Evolutionary conservation across 345 rosid genomes (phyloP).

Genomic region (Bruguiera sexangula): DNA sequence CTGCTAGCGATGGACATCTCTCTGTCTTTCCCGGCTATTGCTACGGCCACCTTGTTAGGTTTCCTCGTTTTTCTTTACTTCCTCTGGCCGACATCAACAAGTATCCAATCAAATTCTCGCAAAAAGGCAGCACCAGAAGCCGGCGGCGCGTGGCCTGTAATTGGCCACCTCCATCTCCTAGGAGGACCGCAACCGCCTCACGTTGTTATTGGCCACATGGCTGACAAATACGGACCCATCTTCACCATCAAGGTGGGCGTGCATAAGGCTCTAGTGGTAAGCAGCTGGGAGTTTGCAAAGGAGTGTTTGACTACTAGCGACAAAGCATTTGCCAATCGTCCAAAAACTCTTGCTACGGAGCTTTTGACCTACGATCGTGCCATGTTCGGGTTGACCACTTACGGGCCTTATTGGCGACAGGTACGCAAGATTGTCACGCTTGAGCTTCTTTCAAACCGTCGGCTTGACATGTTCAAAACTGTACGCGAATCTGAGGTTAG

Average conservation of each 20-base stretch:
- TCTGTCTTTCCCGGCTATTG: not conserved
- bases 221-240: conserved; percentile 29
- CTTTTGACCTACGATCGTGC: too few relatives aligned
- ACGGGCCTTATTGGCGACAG: too few relatives aligned
- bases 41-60: not conserved
- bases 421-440: too few relatives aligned
- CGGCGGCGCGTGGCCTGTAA: conserved; percentile 11
- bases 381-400: too few relatives aligned
- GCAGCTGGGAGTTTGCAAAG: too few relatives aligned
- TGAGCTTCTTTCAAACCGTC: conserved; percentile 8
- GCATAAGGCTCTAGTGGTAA: conserved; percentile 4
- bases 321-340: too few relatives aligned
- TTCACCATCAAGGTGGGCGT: conserved; percentile 35
- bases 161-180: conserved; percentile 16
- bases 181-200: conserved; percentile 28
- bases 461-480: conserved; percentile 23
- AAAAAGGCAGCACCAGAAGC: not conserved
- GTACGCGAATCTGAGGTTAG: not conserved
- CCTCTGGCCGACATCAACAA: conserved; percentile 1
- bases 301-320: too few relatives aligned
- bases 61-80: not conserved
- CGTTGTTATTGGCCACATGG: conserved; percentile 28
- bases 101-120: not conserved
- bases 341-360: too few relatives aligned
- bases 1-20: not conserved